Base-by-base conservation (phyloP, 1,284 basidiomycete species). In the Boletus calvinii region DNA sequence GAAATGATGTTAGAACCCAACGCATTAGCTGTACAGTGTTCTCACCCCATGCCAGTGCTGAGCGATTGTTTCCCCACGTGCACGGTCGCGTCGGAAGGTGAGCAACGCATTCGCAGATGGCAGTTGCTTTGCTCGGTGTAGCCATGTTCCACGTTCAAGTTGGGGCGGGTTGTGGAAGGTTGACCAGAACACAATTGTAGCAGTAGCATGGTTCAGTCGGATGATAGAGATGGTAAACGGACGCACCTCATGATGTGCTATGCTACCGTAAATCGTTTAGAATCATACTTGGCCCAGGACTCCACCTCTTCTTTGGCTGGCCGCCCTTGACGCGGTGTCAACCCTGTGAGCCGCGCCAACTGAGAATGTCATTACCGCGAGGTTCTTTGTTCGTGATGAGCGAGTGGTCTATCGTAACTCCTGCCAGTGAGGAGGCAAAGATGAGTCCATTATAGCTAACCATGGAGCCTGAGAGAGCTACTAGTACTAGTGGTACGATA, bases 31-130 rank as follows among this genome's bases (percentile, higher is more conserved):
- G 6, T 4, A 13, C 34, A 38, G 6, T 17, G 11, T 18, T 35
- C 62, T 54, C 31, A 66, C 63, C 43, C 63, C 63, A 48, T 64
- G 51, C n/a, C n/a, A n/a, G n/a, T n/a, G n/a, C 34, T 64, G 63
- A 29, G 35, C 55, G 26, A 52, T 38, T 4, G 59, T 55, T 20
- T 66, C 65, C 12, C 65, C 63, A 12, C 62, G 50, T 45, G 54
- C 59, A 35, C 54, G 56, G 29, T 64, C 63, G 38, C 62, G 52
- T 44, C 59, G 57, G 36, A 66, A 52, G 1, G 62, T 67, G 39
- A 64, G 53, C 32, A 66, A 17, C 20, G 46, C 56, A 31, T 64
- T 65, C 9, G 62, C 63, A 31, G 56, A 67, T 17, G n/a, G 63
- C 65, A n/a, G 62, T 58, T 31, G 61, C 64, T 15, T 48, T 56